phyloP scores from a whole-genome alignment of 352 stramenopile species.

The Bremia lactucae region DNA sequence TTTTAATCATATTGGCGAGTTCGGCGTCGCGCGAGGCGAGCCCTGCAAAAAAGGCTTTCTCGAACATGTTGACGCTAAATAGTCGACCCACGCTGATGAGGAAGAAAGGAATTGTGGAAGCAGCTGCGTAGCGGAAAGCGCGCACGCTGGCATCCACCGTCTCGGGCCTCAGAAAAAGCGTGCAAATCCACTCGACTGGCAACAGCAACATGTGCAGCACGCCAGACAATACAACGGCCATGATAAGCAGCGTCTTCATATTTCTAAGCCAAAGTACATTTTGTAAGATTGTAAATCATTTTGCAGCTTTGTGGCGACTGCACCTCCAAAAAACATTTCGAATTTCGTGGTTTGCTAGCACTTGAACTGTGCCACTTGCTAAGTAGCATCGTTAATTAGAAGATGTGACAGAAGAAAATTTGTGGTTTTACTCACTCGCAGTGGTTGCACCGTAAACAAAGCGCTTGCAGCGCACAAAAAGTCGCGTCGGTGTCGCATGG shows the following conservation, averaged over 20 bases:
- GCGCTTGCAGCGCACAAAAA: constrained; percentile 20
- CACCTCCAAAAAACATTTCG: constrained; percentile 41
- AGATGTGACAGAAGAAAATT: background rate
- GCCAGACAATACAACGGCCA: constrained; percentile 40
- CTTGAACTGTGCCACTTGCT: constrained; percentile 26
- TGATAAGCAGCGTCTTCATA: constrained; percentile 38
- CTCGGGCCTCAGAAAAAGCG: constrained; percentile 23
- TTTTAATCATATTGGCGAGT: constrained; percentile 30
- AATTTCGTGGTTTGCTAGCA: constrained; percentile 29
- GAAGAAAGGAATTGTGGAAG: constrained; percentile 43
- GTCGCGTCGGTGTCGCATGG: constrained; percentile 2
- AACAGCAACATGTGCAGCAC: constrained; percentile 37
- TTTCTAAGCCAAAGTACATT: constrained; percentile 21
- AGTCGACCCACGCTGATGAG: constrained; percentile 45
- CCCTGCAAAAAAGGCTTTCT: constrained; percentile 63
- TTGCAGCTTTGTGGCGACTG: background rate
- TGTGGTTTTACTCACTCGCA: constrained; percentile 13
- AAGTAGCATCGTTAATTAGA: constrained; percentile 1
- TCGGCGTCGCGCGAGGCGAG: constrained; percentile 29
- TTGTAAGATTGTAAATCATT: too few relatives aligned
- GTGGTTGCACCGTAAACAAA: constrained; percentile 22
- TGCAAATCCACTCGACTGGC: constrained; percentile 51
- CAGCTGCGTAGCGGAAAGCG: constrained; percentile 38
- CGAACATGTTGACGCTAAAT: constrained; percentile 50
- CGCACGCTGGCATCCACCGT: constrained; percentile 38